Conservation (phyloP, 805 yeast genomes). For the Wickerhamiella dianesei region DNA sequence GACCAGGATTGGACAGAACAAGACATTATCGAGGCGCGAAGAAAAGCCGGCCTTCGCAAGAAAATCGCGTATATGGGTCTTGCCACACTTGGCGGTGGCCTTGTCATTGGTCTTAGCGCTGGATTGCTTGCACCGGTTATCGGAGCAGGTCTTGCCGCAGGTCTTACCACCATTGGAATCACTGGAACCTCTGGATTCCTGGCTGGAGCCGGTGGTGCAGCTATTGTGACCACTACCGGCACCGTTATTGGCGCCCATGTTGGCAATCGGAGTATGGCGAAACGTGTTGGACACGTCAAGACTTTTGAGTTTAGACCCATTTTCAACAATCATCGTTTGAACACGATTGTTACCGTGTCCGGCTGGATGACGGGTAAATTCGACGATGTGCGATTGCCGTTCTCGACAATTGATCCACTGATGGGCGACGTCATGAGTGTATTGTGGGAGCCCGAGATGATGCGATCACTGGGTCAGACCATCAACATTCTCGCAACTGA, state of each 20-base stretch:
- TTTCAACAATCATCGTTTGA: constrained; percentile 80
- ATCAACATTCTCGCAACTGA: constrained; percentile 87
- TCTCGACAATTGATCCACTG: constrained; percentile 91
- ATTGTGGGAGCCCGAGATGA: constrained; percentile 97
- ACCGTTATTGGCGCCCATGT: constrained; percentile 82
- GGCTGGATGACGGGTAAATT: constrained; percentile 96
- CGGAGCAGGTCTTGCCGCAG: constrained; percentile 97
- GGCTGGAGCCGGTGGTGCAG: constrained; percentile 95
- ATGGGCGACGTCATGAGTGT: constrained; percentile 93
- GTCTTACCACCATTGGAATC: constrained; percentile 86
- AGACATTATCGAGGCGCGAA: constrained; percentile 53
- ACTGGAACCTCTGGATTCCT: constrained; percentile 85
- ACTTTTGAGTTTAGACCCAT: constrained; percentile 90
- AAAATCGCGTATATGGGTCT: constrained; percentile 79
- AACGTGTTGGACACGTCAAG: constrained; percentile 79
- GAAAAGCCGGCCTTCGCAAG: constrained; percentile 49
- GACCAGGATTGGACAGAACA: constrained; percentile 66
- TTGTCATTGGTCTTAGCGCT: constrained; percentile 87
- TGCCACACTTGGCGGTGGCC: constrained; percentile 92
- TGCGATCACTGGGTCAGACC: constrained; percentile 91
- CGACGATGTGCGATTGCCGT: constrained; percentile 94
- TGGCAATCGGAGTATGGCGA: constrained; percentile 72
- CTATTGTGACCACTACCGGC: constrained; percentile 84
- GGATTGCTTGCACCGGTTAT: constrained; percentile 95
- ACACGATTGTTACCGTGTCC: constrained; percentile 73